These are phyloP conservation scores for Lophium mytilinum DNA, from an alignment of 495 filamentous ascomycete genomes.

Conservation along the genomic window DNA sequence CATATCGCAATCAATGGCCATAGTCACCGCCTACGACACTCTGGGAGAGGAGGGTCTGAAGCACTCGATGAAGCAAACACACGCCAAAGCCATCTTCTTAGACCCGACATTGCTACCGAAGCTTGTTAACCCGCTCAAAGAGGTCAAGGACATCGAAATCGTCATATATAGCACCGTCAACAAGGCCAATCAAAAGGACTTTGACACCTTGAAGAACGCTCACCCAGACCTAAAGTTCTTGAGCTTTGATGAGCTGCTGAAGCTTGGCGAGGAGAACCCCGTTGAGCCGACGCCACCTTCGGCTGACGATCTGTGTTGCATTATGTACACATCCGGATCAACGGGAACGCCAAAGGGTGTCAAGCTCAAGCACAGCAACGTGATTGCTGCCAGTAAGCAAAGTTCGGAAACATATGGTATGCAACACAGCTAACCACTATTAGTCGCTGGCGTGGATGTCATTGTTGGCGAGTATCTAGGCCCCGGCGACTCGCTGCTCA, in stretches of 20 bases:
- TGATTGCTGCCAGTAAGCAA: conserved; percentile 73
- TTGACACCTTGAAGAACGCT: conserved; percentile 68
- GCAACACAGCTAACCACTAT: conserved; percentile 10
- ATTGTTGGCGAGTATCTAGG: conserved; percentile 80
- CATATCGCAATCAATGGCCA: conserved; percentile 83
- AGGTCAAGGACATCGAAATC: conserved; percentile 66
- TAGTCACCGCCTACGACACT: conserved; percentile 97
- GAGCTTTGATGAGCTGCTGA: conserved; percentile 77
- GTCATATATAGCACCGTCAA: conserved; percentile 84
- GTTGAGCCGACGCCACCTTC: conserved; percentile 72
- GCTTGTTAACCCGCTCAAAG: conserved; percentile 73
- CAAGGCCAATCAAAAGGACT: conserved; percentile 66
- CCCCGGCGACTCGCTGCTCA: conserved; percentile 77
- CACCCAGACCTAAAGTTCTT: conserved; percentile 62
- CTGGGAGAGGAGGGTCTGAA: conserved; percentile 87
- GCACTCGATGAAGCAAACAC: conserved; percentile 84
- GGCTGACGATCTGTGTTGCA: conserved; percentile 87
- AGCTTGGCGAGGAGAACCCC: conserved; percentile 75
- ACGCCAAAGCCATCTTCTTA: conserved; percentile 80
- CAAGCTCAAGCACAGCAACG: conserved; percentile 77
- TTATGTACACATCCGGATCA: conserved; percentile 99
- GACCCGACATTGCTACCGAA: conserved; percentile 77
- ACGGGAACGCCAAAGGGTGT: conserved; percentile 96
- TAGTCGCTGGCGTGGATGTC: conserved; percentile 79
- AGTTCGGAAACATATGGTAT: background rate